phyloP scores from a whole-genome alignment of 192 early-diverging fungal species.

The Linnemannia elongata region DNA sequence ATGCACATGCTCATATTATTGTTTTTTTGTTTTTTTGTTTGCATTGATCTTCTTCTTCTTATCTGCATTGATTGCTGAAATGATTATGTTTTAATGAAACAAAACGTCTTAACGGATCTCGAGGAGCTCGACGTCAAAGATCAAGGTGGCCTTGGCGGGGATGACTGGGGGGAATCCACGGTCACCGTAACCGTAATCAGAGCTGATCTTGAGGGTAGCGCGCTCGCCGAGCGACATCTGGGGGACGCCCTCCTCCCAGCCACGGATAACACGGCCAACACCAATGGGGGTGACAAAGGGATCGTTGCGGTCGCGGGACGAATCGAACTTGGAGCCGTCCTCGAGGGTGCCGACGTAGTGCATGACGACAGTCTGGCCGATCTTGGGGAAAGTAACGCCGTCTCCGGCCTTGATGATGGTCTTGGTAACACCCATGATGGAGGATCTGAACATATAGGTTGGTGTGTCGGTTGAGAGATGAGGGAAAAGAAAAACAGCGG shows the following conservation, averaged over 20 bases:
- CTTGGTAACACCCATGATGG: constrained; percentile 43
- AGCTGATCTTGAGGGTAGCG: constrained; percentile 83
- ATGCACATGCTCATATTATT: too few relatives aligned
- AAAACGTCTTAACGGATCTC: constrained; percentile 43
- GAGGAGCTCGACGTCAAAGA: constrained; percentile 88
- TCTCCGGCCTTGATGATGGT: constrained; percentile 29
- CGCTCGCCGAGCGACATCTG: constrained; percentile 91
- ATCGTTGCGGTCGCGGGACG: constrained; percentile 82
- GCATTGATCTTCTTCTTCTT: too few relatives aligned
- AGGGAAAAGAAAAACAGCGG: not conserved
- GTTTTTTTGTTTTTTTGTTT: too few relatives aligned
- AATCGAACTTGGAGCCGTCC: constrained; percentile 89
- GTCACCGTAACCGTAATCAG: constrained; percentile 86
- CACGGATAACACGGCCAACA: constrained; percentile 90
- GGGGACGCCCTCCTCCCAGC: constrained; percentile 81
- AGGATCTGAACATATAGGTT: not conserved
- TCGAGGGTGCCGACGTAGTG: constrained; percentile 67
- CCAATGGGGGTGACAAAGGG: constrained; percentile 93
- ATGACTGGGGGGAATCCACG: constrained; percentile 77
- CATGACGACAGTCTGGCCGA: constrained; percentile 69
- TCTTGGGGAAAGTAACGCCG: constrained; percentile 54
- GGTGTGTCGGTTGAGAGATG: not conserved
- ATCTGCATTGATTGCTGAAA: too few relatives aligned
- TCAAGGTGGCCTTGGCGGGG: constrained; percentile 78
- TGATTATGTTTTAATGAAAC: not conserved